Percentiles rank a stretch among this genome's conserved stretches.
Conservation (phyloP, 2,329 filamentous ascomycete species). For the Niveomyces coronatus region DNA sequence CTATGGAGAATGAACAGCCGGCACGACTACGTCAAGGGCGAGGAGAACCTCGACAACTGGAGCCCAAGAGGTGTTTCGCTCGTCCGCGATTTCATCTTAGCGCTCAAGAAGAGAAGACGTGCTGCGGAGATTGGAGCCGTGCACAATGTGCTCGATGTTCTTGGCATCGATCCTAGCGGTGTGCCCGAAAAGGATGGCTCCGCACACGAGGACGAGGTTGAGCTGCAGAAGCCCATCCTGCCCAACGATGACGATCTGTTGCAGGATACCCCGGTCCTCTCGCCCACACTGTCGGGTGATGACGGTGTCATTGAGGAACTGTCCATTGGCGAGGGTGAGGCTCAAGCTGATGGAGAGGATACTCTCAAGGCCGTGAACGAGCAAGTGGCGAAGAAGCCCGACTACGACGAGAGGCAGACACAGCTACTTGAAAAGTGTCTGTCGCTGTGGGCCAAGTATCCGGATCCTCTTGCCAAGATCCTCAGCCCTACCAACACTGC, state of each 20-base stretch:
- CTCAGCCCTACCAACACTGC: slow-evolving; percentile 53
- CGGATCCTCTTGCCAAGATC: slow-evolving; percentile 44
- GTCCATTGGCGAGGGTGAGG: slow-evolving; percentile 14
- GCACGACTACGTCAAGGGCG: slow-evolving; percentile 91
- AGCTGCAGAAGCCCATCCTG: slow-evolving; percentile 30
- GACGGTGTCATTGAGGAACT: slow-evolving; percentile 16
- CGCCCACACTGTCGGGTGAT: slow-evolving; percentile 30
- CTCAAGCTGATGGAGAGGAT: slow-evolving; percentile 15
- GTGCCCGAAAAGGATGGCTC: slow-evolving; percentile 19
- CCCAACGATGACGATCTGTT: slow-evolving; percentile 47
- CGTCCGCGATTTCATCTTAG: slow-evolving; percentile 74
- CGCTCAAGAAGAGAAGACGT: slow-evolving; percentile 63
- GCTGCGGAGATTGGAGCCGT: slow-evolving; percentile 72
- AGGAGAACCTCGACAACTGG: slow-evolving; percentile 80
- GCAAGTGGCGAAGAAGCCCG: slow-evolving; percentile 19
- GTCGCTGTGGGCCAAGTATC: slow-evolving; percentile 53
- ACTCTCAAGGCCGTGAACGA: slow-evolving; percentile 13
- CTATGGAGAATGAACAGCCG: slow-evolving; percentile 94
- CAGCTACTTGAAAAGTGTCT: slow-evolving; percentile 45
- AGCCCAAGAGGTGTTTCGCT: slow-evolving; percentile 80
- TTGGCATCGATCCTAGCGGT: slow-evolving; percentile 34
- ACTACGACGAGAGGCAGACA: slow-evolving; percentile 37
- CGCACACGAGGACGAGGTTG: slow-evolving; percentile 25
- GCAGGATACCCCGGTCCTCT: slow-evolving; percentile 45
- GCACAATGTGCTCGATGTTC: slow-evolving; percentile 53